Conservation (phyloP, 768 basidiomycete species). For the Phaeotremella fagi region DNA sequence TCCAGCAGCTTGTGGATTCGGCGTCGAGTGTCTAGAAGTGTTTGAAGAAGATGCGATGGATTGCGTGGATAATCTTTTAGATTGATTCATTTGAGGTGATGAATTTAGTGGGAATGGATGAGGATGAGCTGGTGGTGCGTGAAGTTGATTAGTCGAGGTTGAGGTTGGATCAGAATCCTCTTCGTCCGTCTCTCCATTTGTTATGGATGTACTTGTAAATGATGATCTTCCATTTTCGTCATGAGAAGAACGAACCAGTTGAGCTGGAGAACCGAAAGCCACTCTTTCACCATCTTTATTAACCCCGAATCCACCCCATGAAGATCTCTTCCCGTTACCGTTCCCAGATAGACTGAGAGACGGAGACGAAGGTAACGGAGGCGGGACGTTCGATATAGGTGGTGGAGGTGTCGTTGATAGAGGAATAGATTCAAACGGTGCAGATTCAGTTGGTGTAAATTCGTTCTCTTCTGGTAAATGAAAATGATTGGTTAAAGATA, state of each 20-base stretch:
- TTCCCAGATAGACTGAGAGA: constrained; percentile 2
- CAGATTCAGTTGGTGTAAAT: background rate
- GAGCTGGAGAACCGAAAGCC: constrained; percentile 3
- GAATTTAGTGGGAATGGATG: constrained; percentile 34
- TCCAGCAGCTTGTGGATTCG: background rate
- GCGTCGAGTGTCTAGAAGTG: background rate
- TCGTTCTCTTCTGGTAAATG: too few species aligned
- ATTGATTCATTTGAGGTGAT: background rate
- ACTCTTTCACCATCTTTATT: constrained; percentile 9
- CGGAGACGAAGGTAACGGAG: constrained; percentile 14
- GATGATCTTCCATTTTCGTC: background rate
- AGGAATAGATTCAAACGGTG: constrained; percentile 23
- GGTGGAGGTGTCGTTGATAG: constrained; percentile 13
- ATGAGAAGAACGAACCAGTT: background rate
- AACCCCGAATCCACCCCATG: constrained; percentile 20
- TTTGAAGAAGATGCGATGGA: constrained; percentile 1
- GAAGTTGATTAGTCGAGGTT: constrained; percentile 21
- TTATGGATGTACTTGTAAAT: background rate
- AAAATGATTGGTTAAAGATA: too few species aligned
- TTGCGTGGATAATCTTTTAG: constrained; percentile 19
- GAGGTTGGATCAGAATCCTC: too few species aligned
- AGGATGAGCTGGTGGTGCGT: constrained; percentile 40
- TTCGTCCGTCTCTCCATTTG: too few species aligned
- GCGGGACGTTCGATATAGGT: constrained; percentile 4
- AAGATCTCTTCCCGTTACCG: constrained; percentile 5